A percentile compares a stretch with the other conserved stretches of the same genome.
Evolutionary conservation across 257 asterid genomes (phyloP).

Genomic region (Phtheirospermum japonicum): DNA sequence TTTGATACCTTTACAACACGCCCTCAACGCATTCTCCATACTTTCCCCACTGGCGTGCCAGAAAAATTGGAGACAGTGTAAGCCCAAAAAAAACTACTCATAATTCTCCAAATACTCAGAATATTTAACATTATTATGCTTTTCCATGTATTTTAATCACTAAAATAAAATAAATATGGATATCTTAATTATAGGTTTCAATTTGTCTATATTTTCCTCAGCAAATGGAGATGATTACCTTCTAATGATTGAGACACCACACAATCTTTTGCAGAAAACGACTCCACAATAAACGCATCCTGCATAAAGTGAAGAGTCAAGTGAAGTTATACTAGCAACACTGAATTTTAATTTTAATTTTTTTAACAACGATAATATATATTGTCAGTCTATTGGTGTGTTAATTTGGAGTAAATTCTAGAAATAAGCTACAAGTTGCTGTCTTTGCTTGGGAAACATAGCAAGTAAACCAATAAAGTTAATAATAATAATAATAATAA

Average conservation of each 20-base stretch:
- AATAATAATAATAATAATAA: too few species aligned
- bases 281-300: constrained; percentile 88
- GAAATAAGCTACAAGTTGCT: too few species aligned
- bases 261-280: constrained; percentile 70
- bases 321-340: constrained; percentile 14
- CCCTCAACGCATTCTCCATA: constrained; percentile 95
- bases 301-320: constrained; percentile 32
- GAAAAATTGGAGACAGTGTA: constrained; percentile 13
- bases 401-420: neutral
- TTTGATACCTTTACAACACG: constrained; percentile 94
- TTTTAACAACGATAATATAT: too few species aligned
- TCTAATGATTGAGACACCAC: constrained; percentile 93
- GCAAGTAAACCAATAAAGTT: too few species aligned
- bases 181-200: neutral
- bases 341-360: neutral
- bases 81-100: neutral
- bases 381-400: neutral
- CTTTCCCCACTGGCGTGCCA: constrained; percentile 76
- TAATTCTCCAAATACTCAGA: neutral
- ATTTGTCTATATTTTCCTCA: neutral
- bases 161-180: neutral
- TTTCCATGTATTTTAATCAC: neutral
- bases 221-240: constrained; percentile 46
- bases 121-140: neutral
- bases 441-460: too few species aligned